These are phyloP conservation scores for Phoenix roebelenii DNA, from an alignment of 176 grass and related monocot genomes.

Conservation along the genomic window DNA sequence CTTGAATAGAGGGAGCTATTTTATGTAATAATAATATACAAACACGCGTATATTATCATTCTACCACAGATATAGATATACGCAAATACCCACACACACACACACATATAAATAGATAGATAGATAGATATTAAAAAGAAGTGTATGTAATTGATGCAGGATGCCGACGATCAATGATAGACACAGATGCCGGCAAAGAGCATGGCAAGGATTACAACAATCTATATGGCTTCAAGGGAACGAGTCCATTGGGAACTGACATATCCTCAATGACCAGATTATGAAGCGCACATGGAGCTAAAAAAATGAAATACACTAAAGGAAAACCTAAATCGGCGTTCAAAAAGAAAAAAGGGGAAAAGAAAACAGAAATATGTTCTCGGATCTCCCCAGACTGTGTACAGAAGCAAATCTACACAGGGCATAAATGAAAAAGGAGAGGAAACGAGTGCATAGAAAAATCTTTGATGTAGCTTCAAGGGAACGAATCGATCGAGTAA, in stretches of 20 bases:
- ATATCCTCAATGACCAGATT: constrained; percentile 45
- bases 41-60: no score
- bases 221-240: constrained; percentile 48
- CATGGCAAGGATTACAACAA: constrained; percentile 34
- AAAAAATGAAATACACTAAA: neutral
- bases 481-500: constrained; percentile 61
- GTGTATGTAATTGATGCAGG: constrained; percentile 37
- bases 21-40: no score
- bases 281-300: constrained; percentile 24
- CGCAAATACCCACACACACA: no score
- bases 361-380: neutral
- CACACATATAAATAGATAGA: no score
- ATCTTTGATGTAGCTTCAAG: constrained; percentile 53
- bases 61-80: no score
- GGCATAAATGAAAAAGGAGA: constrained; percentile 14
- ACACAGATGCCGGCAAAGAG: neutral
- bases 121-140: neutral
- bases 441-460: constrained; percentile 46
- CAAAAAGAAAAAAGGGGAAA: neutral
- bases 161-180: constrained; percentile 3
- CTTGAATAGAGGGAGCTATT: no score
- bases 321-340: neutral
- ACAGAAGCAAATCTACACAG: constrained; percentile 2
- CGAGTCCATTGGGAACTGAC: constrained; percentile 40
- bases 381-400: neutral